Base-by-base conservation (phyloP, 345 rosid genomes). In the Eucalyptus albens region DNA sequence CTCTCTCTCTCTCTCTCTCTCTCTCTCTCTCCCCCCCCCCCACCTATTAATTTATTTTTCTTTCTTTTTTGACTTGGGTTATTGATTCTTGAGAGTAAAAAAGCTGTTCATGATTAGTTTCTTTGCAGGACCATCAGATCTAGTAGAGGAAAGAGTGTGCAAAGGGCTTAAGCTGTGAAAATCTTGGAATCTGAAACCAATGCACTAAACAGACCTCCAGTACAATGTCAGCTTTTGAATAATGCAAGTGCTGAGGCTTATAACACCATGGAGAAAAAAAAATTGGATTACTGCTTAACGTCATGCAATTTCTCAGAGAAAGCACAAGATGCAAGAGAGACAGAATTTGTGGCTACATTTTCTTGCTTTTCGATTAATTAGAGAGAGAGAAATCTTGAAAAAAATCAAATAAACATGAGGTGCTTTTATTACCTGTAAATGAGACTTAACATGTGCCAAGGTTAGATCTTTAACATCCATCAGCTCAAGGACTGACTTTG, bases 391-490 rank as follows among this genome's bases (percentile, higher is more conserved):
- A 49, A 24, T 31, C 47, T 44, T n/a, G 33, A 88, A 44, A 37
- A 27, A 44, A n/a, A 24, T 29, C 1, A 53, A 53, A 77, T 19
- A 53, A 53, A 77, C 24, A 87, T 33, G 45, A 65, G 59, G 50
- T 80, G 87, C 47, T 9, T 51, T 49, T 31, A 24, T 90, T 93
- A 97, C 99, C 99, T 97, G 99, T 87, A 97, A 92, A 92, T 97
- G 99, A 86, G 99, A 97, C 93, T 97, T 97, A 92, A 97, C 99
- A 94, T 97, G 99, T 31, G 99, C 99, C 94, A 97, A 94, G 91
- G 99, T 97, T 91, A 97, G 98, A 96, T 97, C 99, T 92, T 97
- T 97, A 50, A 97, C 99, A 95, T 97, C 99, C 99, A 97, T 97
- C 42, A 97, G 94, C 96, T 97, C 99, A 90, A 97, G 99, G 82